These are phyloP conservation scores for Spencermartinsiella ligniputridi DNA, from an alignment of 1,139 yeast species.

Conservation along the genomic window DNA sequence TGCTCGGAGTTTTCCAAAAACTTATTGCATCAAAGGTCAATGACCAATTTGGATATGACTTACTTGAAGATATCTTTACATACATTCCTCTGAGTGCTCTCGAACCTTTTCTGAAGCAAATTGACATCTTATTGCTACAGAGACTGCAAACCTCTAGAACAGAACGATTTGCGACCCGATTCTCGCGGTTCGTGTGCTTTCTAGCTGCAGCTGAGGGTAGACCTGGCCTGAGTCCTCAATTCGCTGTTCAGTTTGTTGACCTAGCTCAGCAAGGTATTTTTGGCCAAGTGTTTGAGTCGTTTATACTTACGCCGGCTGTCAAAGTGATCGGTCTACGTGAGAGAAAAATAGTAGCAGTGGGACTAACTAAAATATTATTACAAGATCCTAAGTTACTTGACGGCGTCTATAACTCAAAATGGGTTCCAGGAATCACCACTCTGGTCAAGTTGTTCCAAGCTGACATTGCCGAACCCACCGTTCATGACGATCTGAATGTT, in stretches of 20 bases:
- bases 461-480: slow-evolving; percentile 31
- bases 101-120: slow-evolving; percentile 59
- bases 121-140: slow-evolving; percentile 71
- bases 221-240: slow-evolving; percentile 43
- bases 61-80: slow-evolving; percentile 64
- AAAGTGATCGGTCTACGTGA: slow-evolving; percentile 66
- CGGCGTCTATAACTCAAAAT: slow-evolving; percentile 42
- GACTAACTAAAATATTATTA: slow-evolving; percentile 58
- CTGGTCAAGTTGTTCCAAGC: slow-evolving; percentile 43
- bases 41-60: slow-evolving; percentile 79
- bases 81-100: slow-evolving; percentile 50
- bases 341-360: slow-evolving; percentile 71
- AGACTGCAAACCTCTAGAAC: slow-evolving; percentile 79
- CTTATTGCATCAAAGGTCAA: slow-evolving; percentile 78
- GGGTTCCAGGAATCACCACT: slow-evolving; percentile 49
- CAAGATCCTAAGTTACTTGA: slow-evolving; percentile 36
- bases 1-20: slow-evolving; percentile 95
- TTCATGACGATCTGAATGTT: slow-evolving; percentile 41
- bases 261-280: slow-evolving; percentile 59
- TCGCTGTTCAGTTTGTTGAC: slow-evolving; percentile 55
- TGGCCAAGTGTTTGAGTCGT: slow-evolving; percentile 56
- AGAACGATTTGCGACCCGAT: slow-evolving; percentile 66
- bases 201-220: slow-evolving; percentile 46
- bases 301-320: slow-evolving; percentile 63
- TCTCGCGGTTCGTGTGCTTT: slow-evolving; percentile 58